Conservation (phyloP, 2,329 filamentous ascomycete genomes). For the Teratosphaeria epicoccoides region DNA sequence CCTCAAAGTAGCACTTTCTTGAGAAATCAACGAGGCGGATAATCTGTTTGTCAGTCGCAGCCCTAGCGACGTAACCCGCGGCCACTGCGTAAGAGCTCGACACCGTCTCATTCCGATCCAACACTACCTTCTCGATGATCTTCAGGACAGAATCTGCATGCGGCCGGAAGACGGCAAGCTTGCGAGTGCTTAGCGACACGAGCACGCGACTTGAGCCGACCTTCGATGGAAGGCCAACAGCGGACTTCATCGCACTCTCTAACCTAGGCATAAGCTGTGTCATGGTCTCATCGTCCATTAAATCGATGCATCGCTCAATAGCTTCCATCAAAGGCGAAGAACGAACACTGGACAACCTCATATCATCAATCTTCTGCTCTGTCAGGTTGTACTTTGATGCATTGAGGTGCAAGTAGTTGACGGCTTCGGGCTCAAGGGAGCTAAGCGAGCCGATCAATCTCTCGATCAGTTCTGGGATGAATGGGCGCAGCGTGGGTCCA, state of each 20-base stretch:
- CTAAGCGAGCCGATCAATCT: constrained; percentile 73
- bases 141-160: constrained; percentile 68
- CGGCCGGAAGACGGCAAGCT: constrained; percentile 62
- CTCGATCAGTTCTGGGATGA: constrained; percentile 70
- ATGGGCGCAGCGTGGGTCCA: constrained; percentile 65
- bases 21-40: constrained; percentile 44
- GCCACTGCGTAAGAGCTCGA: constrained; percentile 79
- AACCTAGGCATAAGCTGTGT: constrained; percentile 59
- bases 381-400: constrained; percentile 74
- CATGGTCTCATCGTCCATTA: constrained; percentile 71
- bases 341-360: constrained; percentile 70
- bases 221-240: constrained; percentile 87
- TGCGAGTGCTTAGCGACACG: constrained; percentile 71
- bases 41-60: constrained; percentile 49
- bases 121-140: constrained; percentile 65
- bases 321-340: constrained; percentile 85
- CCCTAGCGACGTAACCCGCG: constrained; percentile 69
- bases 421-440: constrained; percentile 74
- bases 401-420: constrained; percentile 89
- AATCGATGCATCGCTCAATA: constrained; percentile 78
- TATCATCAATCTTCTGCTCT: constrained; percentile 80
- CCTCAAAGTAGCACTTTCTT: constrained; percentile 65
- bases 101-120: constrained; percentile 91
- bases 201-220: constrained; percentile 81
- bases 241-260: constrained; percentile 69